These are phyloP conservation scores for Penicillium oxalicum DNA, from an alignment of 2,329 filamentous ascomycete species.

Conservation along the genomic window DNA sequence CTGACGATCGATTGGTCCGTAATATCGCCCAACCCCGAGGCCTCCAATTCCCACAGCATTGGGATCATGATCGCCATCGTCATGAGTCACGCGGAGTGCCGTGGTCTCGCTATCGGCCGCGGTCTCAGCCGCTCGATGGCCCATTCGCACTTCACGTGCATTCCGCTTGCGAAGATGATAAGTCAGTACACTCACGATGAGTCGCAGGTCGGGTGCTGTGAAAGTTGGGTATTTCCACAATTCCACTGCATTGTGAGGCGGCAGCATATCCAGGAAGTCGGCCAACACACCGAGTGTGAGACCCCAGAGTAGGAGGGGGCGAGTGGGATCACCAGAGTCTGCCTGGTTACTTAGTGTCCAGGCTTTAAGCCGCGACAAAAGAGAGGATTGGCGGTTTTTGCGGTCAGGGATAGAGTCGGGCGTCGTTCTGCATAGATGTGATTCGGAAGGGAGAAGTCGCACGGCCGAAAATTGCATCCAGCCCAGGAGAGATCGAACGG, in stretches of 20 bases:
- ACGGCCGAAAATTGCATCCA: constrained; percentile 65
- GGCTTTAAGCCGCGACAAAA: constrained; percentile 22
- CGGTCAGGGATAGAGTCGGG: constrained; percentile 44
- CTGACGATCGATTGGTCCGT: constrained; percentile 21
- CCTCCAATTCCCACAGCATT: constrained; percentile 37
- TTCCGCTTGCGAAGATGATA: constrained; percentile 52
- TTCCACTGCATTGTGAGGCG: constrained; percentile 55
- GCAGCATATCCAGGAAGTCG: constrained; percentile 62
- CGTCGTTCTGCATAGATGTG: constrained; percentile 51
- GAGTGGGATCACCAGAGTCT: constrained; percentile 27
- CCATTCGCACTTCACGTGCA: constrained; percentile 28
- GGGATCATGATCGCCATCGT: constrained; percentile 20
- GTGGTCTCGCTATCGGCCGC: constrained; percentile 32
- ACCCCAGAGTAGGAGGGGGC: constrained; percentile 60
- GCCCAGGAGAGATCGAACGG: constrained; percentile 54
- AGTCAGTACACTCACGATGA: constrained; percentile 56
- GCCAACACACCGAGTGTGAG: constrained; percentile 61
- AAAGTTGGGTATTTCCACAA: constrained; percentile 66
- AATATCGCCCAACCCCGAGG: constrained; percentile 32
- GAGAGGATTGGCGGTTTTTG: constrained; percentile 15
- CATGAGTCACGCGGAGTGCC: constrained; percentile 23
- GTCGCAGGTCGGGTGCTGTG: constrained; percentile 55
- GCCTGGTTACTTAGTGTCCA: constrained; percentile 28
- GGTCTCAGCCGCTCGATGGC: constrained; percentile 27
- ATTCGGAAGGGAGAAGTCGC: constrained; percentile 56